Percentiles rank a stretch among this genome's conserved stretches.
These are phyloP conservation scores for Quercus dentata DNA, from an alignment of 306 rosid species.

Conservation along the genomic window DNA sequence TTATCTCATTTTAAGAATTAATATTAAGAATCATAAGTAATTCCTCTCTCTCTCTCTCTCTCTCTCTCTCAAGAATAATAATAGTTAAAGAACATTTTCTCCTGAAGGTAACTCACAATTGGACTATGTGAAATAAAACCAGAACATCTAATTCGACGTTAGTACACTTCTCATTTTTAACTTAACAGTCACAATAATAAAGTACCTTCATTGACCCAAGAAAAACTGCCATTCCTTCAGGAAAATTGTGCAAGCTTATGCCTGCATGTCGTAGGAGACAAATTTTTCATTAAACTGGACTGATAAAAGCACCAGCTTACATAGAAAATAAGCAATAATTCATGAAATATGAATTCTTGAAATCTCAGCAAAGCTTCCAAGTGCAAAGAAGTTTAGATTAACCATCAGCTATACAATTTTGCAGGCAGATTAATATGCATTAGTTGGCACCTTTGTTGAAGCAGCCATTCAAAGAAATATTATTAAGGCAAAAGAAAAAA, in stretches of 20 bases:
- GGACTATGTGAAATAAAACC: not conserved
- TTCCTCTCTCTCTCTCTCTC: too few species aligned
- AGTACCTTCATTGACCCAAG: conserved; percentile 96
- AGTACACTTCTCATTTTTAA: not conserved
- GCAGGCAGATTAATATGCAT: not conserved
- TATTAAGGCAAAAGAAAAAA: too few species aligned
- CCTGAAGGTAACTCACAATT: not conserved
- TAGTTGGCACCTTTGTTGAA: too few species aligned
- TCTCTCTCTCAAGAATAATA: not conserved
- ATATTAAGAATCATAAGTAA: not conserved
- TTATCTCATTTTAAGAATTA: not conserved
- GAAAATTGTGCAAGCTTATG: conserved; percentile 97
- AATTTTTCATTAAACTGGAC: not conserved
- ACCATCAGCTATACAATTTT: too few species aligned
- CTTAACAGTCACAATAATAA: not conserved
- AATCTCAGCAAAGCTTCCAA: not conserved
- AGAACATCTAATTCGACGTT: not conserved
- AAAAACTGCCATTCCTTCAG: conserved; percentile 99
- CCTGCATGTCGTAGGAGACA: conserved; percentile 44
- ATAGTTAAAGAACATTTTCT: not conserved
- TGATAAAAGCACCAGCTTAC: not conserved
- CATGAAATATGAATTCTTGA: conserved; percentile 6
- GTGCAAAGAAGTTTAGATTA: too few species aligned
- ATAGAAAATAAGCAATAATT: not conserved
- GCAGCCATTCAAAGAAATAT: too few species aligned